These are phyloP conservation scores for Trichosanthes truncata DNA, from an alignment of 306 rosid species.

Conservation along the genomic window DNA sequence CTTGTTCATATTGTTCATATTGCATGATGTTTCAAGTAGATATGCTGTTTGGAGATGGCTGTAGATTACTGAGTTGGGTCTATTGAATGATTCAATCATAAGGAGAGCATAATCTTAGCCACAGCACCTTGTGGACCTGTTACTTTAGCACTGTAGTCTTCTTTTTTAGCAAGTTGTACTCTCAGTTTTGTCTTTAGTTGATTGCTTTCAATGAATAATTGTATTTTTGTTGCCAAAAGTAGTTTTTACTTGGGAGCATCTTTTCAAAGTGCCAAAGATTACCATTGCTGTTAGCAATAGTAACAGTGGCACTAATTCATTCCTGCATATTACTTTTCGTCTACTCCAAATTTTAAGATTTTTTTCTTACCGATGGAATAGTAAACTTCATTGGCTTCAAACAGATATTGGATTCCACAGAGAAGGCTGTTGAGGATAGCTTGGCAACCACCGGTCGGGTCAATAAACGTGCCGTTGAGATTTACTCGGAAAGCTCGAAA, in stretches of 20 bases:
- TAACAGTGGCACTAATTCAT: not conserved
- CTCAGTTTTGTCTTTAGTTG: not conserved
- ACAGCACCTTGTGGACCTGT: not conserved
- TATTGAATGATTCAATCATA: not conserved
- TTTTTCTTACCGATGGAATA: not conserved
- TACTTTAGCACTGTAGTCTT: not conserved
- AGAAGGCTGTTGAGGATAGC: constrained; percentile 75
- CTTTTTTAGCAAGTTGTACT: not conserved
- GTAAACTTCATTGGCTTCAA: constrained; percentile 14
- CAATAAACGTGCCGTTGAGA: constrained; percentile 34
- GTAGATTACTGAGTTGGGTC: not conserved
- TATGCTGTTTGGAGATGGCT: not conserved
- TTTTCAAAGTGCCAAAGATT: not conserved
- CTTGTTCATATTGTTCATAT: not conserved
- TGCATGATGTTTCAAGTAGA: not conserved
- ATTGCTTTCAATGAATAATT: not conserved
- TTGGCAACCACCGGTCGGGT: constrained; percentile 60
- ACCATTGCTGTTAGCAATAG: not conserved
- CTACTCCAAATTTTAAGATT: not conserved
- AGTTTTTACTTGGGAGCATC: not conserved
- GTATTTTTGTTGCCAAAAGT: not conserved
- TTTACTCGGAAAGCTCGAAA: constrained; percentile 62
- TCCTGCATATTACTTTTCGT: not conserved
- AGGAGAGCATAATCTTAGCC: not conserved
- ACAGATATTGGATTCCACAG: constrained; percentile 84